Evolutionary conservation across 2,329 filamentous ascomycete genomes (phyloP), one percentile per base, ranked within the genome.

Genomic region (Pestalotiopsis sp.): DNA sequence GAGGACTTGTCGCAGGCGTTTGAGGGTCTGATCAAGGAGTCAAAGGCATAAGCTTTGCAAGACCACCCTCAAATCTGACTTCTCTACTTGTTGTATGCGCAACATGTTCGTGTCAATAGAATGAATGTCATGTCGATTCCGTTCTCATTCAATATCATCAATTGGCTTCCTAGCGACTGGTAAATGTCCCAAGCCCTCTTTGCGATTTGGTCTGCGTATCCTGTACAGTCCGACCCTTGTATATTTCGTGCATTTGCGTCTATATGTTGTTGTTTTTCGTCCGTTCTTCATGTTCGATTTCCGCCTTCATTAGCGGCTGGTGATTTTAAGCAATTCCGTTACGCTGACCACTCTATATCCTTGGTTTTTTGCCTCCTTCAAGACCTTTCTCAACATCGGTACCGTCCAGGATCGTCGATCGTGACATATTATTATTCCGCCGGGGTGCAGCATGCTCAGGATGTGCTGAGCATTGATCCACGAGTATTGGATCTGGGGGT

Each of bases 351-450:
- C 84, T 68, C 82, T 83, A 78, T 93, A 97, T 0, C 93, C 93
- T 72, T 87, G 85, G 70, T 83, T 83, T 79, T 83, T 90, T 75
- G 97, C 81, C 77, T 93, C 91, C 0, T 92, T 92, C 72, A 97
- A 79, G 52, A 96, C 91, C 69, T 83, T 87, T 52, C 84, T 83
- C 80, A 97, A 77, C 93, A 97, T 96, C 0, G 92, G 91, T 62
- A 87, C 84, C 31, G 93, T 97, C 93, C 94, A 97, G n/a, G 85
- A 83, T 75, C 94, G 85, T 72, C 94, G 80, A 82, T 97, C 94
- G 82, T 97, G 94, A 76, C 93, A 95, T 65, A 97, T 91, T 70
- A 97, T 90, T 68, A 97, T 91, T 36, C 88, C 91, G 0, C 94
- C 94, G 0, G 92, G 90, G 61, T 88, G 84, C 45, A 92, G 84